A percentile compares a stretch with the other conserved stretches of the same genome.
phyloP scores from a whole-genome alignment of 768 basidiomycete species.

The Leccinum aurantiacum region DNA sequence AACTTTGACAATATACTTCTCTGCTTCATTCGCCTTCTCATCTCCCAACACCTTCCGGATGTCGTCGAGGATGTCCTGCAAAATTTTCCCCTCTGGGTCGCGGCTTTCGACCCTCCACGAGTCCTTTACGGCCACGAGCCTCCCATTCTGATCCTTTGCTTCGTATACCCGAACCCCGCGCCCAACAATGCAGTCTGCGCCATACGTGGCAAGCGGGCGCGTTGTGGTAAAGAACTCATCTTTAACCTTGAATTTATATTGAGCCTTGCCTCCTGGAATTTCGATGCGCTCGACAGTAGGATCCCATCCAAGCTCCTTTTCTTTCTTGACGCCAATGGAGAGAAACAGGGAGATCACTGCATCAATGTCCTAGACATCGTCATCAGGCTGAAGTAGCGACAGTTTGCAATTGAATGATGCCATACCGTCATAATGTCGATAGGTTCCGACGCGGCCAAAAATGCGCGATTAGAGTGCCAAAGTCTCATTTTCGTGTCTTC shows the following conservation, averaged over 20 bases:
- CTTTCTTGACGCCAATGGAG: no score
- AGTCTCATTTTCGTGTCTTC: conserved; percentile 16
- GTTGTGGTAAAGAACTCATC: background rate
- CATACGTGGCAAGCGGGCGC: background rate
- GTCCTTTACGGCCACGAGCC: background rate
- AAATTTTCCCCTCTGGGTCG: background rate
- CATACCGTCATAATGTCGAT: conserved; percentile 2
- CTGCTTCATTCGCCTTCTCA: background rate
- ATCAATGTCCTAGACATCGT: no score
- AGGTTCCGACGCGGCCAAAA: background rate
- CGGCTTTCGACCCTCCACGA: conserved; percentile 5
- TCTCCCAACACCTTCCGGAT: background rate
- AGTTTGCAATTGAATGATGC: no score
- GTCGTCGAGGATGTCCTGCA: background rate
- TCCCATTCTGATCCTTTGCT: background rate
- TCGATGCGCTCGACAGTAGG: background rate
- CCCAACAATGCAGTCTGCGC: conserved; percentile 1
- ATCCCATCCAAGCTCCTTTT: conserved; percentile 9
- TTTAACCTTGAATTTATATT: conserved; percentile 2
- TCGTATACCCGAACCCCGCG: conserved; percentile 4
- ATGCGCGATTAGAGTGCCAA: conserved; percentile 20
- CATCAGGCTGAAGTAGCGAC: no score
- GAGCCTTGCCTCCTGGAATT: background rate
- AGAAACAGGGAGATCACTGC: no score
- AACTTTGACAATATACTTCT: background rate